These are phyloP conservation scores for Claviceps cyperi DNA, from an alignment of 2,329 filamentous ascomycete species.

Conservation along the genomic window DNA sequence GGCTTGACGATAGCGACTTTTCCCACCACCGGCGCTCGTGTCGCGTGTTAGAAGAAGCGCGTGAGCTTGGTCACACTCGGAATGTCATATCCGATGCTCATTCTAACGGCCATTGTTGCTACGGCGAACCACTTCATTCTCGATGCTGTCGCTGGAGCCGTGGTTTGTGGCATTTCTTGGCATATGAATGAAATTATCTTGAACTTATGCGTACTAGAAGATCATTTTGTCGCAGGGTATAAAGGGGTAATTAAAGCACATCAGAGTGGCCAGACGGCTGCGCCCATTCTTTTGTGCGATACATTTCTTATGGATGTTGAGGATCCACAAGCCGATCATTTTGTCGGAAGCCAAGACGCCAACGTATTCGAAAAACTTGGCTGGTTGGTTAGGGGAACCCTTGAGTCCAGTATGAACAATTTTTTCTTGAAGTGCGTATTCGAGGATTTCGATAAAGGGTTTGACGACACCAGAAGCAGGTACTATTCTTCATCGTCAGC, in stretches of 20 bases:
- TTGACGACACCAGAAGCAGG: neutral
- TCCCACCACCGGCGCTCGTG: constrained; percentile 41
- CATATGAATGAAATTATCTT: constrained; percentile 37
- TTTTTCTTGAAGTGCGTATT: neutral
- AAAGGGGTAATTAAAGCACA: no score
- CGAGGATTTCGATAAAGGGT: neutral
- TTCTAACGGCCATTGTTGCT: constrained; percentile 53
- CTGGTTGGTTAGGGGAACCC: neutral
- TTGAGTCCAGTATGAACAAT: neutral
- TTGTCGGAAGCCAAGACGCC: constrained; percentile 22
- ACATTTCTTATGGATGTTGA: constrained; percentile 46
- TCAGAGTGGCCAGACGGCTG: no score
- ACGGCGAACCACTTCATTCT: constrained; percentile 63
- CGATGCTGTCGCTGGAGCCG: constrained; percentile 53
- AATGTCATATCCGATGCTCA: constrained; percentile 48
- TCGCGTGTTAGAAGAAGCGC: constrained; percentile 37
- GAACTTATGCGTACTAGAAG: constrained; percentile 51
- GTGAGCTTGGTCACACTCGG: constrained; percentile 31
- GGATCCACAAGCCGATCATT: constrained; percentile 49
- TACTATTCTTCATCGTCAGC: neutral
- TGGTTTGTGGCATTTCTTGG: constrained; percentile 53
- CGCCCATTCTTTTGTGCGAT: no score
- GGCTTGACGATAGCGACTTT: constrained; percentile 54
- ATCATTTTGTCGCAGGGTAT: no score
- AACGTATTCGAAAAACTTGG: constrained; percentile 20